These are phyloP conservation scores for Danielia oregonensis DNA, from an alignment of 805 yeast species.

Conservation along the genomic window DNA sequence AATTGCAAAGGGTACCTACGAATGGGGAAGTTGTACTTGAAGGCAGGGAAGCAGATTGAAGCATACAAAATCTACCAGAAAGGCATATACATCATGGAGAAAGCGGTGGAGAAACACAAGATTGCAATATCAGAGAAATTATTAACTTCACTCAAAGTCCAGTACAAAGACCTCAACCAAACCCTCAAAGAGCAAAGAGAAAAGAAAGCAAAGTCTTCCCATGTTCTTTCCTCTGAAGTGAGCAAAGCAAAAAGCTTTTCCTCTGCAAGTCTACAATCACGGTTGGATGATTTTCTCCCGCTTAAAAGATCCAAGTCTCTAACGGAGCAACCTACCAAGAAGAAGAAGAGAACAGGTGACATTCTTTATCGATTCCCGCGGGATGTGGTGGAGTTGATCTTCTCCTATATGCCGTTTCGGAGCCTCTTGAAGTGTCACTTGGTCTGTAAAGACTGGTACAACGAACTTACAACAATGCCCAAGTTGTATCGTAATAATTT, in stretches of 20 bases:
- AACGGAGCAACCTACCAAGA: not conserved
- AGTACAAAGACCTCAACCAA: constrained; percentile 21
- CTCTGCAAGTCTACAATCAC: constrained; percentile 1
- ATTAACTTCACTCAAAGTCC: constrained; percentile 21
- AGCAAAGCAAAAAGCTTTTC: not conserved
- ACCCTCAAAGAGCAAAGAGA: constrained; percentile 16
- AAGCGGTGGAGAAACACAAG: constrained; percentile 22
- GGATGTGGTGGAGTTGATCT: constrained; percentile 29
- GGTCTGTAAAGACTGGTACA: constrained; percentile 35
- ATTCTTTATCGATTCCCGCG: constrained; percentile 26
- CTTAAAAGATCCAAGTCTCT: constrained; percentile 11
- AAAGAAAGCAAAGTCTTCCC: not conserved
- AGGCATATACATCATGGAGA: constrained; percentile 37
- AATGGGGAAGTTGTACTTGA: constrained; percentile 32
- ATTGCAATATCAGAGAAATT: constrained; percentile 32
- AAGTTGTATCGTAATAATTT: constrained; percentile 20
- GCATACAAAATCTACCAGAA: constrained; percentile 34
- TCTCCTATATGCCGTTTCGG: constrained; percentile 19
- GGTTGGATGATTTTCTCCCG: constrained; percentile 18
- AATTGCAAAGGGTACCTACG: constrained; percentile 50
- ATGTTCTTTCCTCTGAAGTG: too few species aligned
- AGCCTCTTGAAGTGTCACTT: constrained; percentile 25
- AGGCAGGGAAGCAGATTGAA: constrained; percentile 22
- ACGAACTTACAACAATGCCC: constrained; percentile 22
- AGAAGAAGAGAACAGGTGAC: constrained; percentile 14